Evolutionary conservation across 1,284 basidiomycete species (phyloP).

Genomic region (Cutaneotrichosporon curvatum): DNA sequence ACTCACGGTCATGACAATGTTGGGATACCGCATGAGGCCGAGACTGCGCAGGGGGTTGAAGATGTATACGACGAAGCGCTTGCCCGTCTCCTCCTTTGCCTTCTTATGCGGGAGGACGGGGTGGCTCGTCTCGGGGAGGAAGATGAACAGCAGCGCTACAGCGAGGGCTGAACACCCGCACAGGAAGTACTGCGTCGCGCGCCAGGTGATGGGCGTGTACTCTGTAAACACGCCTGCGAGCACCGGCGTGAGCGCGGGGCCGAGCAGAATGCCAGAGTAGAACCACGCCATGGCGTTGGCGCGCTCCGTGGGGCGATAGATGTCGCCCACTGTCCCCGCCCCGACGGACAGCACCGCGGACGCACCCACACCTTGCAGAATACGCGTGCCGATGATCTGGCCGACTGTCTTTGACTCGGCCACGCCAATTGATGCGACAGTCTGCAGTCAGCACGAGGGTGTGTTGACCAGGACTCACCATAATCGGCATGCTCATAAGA

Average conservation of each 20-base stretch:
- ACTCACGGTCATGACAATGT: slow-evolving; percentile 51
- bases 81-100: slow-evolving; percentile 26
- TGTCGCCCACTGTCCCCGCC: slow-evolving; percentile 59
- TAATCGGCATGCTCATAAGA: slow-evolving; percentile 56
- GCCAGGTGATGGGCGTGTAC: slow-evolving; percentile 54
- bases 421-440: slow-evolving; percentile 56
- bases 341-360: slow-evolving; percentile 55
- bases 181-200: slow-evolving; percentile 55
- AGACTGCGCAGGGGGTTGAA: slow-evolving; percentile 58
- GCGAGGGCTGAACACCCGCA: slow-evolving; percentile 50
- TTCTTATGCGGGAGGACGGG: slow-evolving; percentile 44
- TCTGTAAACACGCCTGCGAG: slow-evolving; percentile 45
- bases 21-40: slow-evolving; percentile 55
- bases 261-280: slow-evolving; percentile 50
- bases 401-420: slow-evolving; percentile 50
- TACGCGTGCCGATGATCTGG: slow-evolving; percentile 56
- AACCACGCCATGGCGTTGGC: slow-evolving; percentile 60
- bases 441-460: slow-evolving; percentile 1
- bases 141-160: slow-evolving; percentile 50
- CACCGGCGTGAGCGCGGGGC: slow-evolving; percentile 42
- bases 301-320: slow-evolving; percentile 57
- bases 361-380: slow-evolving; percentile 55
- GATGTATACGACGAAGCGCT: slow-evolving; percentile 48
- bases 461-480: slow-evolving; percentile 35
- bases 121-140: slow-evolving; percentile 66